Percentiles rank a stretch among this genome's conserved stretches.
These are phyloP conservation scores for Talaromyces borbonicus DNA, from an alignment of 495 filamentous ascomycete species.

Conservation along the genomic window DNA sequence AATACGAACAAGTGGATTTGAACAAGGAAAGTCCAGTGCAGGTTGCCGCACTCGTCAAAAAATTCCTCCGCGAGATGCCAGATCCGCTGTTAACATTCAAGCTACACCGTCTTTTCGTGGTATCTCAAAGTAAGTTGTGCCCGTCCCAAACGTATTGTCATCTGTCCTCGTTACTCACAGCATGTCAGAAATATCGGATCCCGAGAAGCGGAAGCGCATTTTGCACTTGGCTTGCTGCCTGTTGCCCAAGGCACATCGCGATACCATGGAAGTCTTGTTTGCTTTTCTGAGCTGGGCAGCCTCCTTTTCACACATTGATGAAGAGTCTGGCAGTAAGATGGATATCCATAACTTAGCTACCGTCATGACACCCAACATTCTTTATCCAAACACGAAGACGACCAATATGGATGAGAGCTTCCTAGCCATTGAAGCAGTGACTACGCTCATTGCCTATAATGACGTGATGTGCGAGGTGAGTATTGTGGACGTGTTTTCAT, in stretches of 20 bases:
- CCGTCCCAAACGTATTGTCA: neutral
- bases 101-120: constrained; percentile 82
- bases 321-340: constrained; percentile 91
- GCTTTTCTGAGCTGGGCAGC: constrained; percentile 96
- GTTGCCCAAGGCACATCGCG: constrained; percentile 83
- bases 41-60: constrained; percentile 88
- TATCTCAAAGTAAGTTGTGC: constrained; percentile 63
- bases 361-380: constrained; percentile 95
- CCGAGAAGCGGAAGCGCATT: constrained; percentile 71
- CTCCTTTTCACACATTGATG: constrained; percentile 94
- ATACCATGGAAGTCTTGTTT: constrained; percentile 91
- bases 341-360: constrained; percentile 96
- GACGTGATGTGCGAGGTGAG: constrained; percentile 94
- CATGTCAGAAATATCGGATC: constrained; percentile 62
- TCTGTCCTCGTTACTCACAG: constrained; percentile 20
- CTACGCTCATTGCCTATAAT: constrained; percentile 81
- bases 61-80: constrained; percentile 88
- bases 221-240: constrained; percentile 90
- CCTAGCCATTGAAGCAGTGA: constrained; percentile 84
- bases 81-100: constrained; percentile 95
- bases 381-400: constrained; percentile 63
- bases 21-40: constrained; percentile 81
- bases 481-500: constrained; percentile 14
- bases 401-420: constrained; percentile 73
- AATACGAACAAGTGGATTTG: constrained; percentile 71